Percentiles rank a stretch among this genome's conserved stretches.
These are phyloP conservation scores for Ascomycota sp. DNA, from an alignment of 2,329 filamentous ascomycete species.

Conservation along the genomic window DNA sequence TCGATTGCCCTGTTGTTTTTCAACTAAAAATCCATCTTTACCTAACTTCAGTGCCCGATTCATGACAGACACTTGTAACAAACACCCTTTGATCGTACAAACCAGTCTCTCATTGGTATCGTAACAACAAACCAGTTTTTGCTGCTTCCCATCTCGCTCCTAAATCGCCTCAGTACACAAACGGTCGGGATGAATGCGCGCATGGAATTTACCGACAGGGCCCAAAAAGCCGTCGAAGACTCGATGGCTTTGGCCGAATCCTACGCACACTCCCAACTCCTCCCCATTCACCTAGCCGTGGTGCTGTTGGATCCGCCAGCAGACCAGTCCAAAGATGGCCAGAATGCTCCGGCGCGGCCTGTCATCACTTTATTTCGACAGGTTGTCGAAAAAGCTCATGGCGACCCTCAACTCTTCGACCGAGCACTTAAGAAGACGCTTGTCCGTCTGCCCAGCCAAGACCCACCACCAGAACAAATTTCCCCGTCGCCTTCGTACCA, in stretches of 20 bases:
- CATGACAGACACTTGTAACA: no score
- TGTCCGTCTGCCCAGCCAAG: conserved; percentile 81
- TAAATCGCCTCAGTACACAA: no score
- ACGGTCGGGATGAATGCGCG: conserved; percentile 39
- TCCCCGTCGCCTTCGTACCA: conserved; percentile 66
- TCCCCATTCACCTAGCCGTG: conserved; percentile 76
- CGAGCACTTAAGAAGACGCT: conserved; percentile 78
- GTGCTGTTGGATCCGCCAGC: conserved; percentile 57
- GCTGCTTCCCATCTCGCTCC: no score
- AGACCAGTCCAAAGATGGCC: conserved; percentile 65
- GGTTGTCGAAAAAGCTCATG: conserved; percentile 82
- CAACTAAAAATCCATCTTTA: no score
- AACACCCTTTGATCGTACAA: no score
- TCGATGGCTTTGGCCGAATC: conserved; percentile 74
- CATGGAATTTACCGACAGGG: conserved; percentile 88
- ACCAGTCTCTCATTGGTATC: no score
- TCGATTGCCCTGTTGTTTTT: no score
- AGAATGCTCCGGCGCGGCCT: conserved; percentile 46
- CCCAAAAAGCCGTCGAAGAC: conserved; percentile 74
- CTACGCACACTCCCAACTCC: conserved; percentile 78
- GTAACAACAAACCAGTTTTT: no score
- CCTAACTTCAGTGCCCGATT: no score
- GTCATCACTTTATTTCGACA: conserved; percentile 74
- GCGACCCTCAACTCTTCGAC: conserved; percentile 76
- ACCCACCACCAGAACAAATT: conserved; percentile 79